Evolutionary conservation across 2,329 filamentous ascomycete species (phyloP).

Genomic region (Colletotrichum spaethianum): DNA sequence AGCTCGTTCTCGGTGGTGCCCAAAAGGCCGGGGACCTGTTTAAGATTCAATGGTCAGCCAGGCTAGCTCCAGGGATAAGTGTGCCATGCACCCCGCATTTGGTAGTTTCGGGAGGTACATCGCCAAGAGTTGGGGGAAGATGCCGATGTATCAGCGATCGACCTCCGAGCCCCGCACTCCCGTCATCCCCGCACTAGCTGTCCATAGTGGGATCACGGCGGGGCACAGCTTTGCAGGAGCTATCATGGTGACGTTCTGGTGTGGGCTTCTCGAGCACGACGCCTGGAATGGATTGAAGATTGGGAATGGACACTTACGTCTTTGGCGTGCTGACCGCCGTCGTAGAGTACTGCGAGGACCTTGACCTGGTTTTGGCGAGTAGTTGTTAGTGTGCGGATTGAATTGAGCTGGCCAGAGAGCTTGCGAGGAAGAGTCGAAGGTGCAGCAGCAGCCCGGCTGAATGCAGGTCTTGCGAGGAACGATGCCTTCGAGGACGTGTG

Average conservation of each 20-base stretch:
- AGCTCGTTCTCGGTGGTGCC: conserved; percentile 99
- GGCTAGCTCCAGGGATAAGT: conserved; percentile 12
- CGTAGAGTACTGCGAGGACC: conserved; percentile 94
- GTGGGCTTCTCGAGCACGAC: not conserved
- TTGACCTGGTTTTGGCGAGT: conserved; percentile 78
- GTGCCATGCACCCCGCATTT: conserved; percentile 40
- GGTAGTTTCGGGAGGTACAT: conserved; percentile 20
- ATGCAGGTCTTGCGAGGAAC: conserved; percentile 42
- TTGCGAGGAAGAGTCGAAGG: conserved; percentile 57
- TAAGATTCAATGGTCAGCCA: conserved; percentile 37
- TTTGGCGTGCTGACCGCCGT: conserved; percentile 89
- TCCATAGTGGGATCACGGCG: conserved; percentile 15
- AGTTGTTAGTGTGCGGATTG: conserved; percentile 72
- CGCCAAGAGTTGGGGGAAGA: conserved; percentile 34
- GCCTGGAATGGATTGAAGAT: not conserved
- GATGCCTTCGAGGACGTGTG: conserved; percentile 46
- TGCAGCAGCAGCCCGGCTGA: conserved; percentile 33
- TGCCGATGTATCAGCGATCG: conserved; percentile 42
- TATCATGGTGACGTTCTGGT: conserved; percentile 38
- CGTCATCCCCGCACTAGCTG: conserved; percentile 39
- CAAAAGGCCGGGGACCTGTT: conserved; percentile 82
- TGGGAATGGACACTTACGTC: conserved; percentile 70
- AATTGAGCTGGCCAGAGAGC: conserved; percentile 57
- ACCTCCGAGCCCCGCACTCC: conserved; percentile 41
- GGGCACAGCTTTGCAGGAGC: conserved; percentile 34